Percentiles rank a stretch among this genome's conserved stretches.
phyloP scores from a whole-genome alignment of 106 monocot species.

The Amphibolis antarctica region DNA sequence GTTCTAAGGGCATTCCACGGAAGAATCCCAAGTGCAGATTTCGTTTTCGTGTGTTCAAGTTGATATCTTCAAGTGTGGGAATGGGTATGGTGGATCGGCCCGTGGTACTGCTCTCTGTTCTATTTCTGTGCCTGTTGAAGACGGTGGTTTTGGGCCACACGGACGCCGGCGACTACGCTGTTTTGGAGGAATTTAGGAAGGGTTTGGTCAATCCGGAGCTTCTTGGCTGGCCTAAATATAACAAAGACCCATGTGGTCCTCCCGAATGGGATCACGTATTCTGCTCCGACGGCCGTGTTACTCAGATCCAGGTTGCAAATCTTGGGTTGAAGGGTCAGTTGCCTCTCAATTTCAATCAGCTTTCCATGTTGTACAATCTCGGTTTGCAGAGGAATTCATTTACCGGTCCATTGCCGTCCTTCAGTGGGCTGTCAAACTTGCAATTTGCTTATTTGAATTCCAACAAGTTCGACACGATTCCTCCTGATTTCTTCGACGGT shows the following conservation, averaged over 20 bases:
- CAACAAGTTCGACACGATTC: slow-evolving; percentile 60
- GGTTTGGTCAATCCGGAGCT: slow-evolving; percentile 36
- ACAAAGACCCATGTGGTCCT: slow-evolving; percentile 55
- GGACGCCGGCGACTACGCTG: slow-evolving; percentile 18
- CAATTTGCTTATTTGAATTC: slow-evolving; percentile 35
- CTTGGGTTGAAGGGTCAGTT: slow-evolving; percentile 40
- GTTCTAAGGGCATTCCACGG: not conserved
- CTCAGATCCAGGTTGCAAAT: slow-evolving; percentile 53
- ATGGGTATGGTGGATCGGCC: not conserved
- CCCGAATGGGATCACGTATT: slow-evolving; percentile 40
- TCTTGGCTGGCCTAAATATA: slow-evolving; percentile 23
- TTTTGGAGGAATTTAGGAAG: slow-evolving; percentile 23
- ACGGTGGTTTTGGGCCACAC: slow-evolving; percentile 16
- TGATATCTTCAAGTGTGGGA: not conserved
- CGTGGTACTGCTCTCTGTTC: not conserved
- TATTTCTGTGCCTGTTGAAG: not conserved
- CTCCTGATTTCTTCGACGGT: slow-evolving; percentile 57
- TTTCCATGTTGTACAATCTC: slow-evolving; percentile 38
- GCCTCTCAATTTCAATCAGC: slow-evolving; percentile 46
- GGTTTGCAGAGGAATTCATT: slow-evolving; percentile 66
- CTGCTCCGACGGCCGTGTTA: slow-evolving; percentile 34
- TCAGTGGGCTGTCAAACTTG: slow-evolving; percentile 48
- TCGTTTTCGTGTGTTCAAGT: not conserved
- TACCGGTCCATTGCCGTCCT: slow-evolving; percentile 48
- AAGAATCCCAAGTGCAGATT: not conserved